Percentiles rank a stretch among this genome's conserved stretches.
phyloP scores from a whole-genome alignment of 2,329 filamentous ascomycete species.

The Metarhizium robertsii region DNA sequence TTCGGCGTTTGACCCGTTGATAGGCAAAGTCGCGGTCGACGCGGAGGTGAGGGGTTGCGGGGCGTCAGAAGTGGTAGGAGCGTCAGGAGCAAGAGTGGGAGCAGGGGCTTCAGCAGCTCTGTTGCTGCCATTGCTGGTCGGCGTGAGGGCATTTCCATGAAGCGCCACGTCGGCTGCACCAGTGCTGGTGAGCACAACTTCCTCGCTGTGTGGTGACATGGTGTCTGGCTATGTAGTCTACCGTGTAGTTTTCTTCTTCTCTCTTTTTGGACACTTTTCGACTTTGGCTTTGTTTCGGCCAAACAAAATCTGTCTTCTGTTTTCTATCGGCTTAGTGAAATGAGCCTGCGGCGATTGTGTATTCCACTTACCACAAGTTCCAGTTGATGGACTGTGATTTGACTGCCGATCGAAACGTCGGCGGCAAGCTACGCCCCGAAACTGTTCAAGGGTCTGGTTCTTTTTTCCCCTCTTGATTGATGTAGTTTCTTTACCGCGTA shows the following conservation, averaged over 20 bases:
- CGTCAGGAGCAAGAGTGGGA: neutral
- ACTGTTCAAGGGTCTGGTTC: neutral
- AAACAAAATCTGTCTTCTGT: neutral
- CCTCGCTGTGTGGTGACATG: conserved; percentile 28
- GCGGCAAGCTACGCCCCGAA: neutral
- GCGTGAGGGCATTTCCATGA: conserved; percentile 6
- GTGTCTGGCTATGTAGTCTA: neutral
- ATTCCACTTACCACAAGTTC: neutral
- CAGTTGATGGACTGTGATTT: neutral
- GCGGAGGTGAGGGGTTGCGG: conserved; percentile 8
- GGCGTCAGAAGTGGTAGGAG: conserved; percentile 3
- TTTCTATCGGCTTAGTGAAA: neutral
- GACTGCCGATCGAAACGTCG: neutral
- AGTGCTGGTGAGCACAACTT: conserved; percentile 16
- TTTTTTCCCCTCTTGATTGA: neutral
- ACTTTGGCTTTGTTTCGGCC: neutral
- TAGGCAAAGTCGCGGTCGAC: conserved; percentile 7
- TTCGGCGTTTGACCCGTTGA: conserved; percentile 8
- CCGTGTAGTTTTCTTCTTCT: neutral
- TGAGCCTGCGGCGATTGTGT: neutral
- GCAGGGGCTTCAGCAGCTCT: neutral
- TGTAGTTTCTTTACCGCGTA: no score
- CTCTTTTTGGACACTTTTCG: neutral
- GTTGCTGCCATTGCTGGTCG: conserved; percentile 1
- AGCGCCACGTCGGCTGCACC: conserved; percentile 12